A percentile compares a stretch with the other conserved stretches of the same genome.
Conservation (phyloP, 1,284 basidiomycete species). For the Cutaneotrichosporon spelunceum region DNA sequence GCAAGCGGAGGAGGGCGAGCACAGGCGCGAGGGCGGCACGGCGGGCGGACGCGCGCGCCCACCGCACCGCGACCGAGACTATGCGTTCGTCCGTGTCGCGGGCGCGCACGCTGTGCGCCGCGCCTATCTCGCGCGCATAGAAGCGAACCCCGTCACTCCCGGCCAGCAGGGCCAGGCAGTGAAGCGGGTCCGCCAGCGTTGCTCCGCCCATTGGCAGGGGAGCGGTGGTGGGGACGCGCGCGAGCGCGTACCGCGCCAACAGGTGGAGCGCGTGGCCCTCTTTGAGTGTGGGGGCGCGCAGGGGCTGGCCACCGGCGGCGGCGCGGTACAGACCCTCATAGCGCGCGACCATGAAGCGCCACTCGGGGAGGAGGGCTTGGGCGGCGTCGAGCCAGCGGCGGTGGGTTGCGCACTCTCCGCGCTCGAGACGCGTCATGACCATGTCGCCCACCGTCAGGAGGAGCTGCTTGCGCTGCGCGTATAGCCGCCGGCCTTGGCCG, state of each 20-base stretch:
- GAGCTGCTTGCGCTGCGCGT: not conserved
- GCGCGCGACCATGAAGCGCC: not conserved
- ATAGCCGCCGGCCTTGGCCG: not conserved
- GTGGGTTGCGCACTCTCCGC: not conserved
- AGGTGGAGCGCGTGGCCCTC: conserved; percentile 4
- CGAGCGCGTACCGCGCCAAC: not conserved
- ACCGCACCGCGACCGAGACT: conserved; percentile 6
- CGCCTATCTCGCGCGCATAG: not conserved
- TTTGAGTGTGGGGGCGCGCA: not conserved
- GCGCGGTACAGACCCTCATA: not conserved
- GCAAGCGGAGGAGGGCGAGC: not conserved
- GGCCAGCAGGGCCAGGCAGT: not conserved
- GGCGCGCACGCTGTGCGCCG: not conserved
- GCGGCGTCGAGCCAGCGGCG: not conserved
- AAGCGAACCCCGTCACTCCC: not conserved
- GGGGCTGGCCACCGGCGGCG: not conserved
- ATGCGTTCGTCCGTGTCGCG: not conserved
- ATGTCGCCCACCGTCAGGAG: conserved; percentile 1
- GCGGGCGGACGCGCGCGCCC: conserved; percentile 2
- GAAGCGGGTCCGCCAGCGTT: not conserved
- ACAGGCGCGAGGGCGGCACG: not conserved
- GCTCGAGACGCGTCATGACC: not conserved
- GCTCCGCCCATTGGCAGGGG: not conserved
- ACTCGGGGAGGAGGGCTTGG: not conserved
- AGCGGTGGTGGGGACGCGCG: not conserved